Conservation (phyloP, 2,329 filamentous ascomycete species). For the Didymellaceae sp. region DNA sequence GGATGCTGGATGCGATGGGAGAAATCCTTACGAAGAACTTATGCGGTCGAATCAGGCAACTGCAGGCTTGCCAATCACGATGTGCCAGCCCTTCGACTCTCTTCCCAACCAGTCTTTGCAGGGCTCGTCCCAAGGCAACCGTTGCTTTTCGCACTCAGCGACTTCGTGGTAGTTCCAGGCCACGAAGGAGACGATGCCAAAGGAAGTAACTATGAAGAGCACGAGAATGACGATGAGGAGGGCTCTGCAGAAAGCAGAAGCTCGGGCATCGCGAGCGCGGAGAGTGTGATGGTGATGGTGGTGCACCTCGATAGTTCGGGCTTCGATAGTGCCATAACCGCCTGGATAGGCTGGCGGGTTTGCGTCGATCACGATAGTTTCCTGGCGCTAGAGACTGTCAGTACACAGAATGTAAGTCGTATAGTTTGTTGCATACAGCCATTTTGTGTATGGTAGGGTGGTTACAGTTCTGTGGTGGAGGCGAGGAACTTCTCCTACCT, state of each 20-base stretch:
- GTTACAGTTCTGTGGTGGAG: neutral
- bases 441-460: conserved; percentile 3
- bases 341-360: conserved; percentile 30
- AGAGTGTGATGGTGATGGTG: conserved; percentile 29
- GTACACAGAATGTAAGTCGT: neutral
- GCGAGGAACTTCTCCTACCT: neutral
- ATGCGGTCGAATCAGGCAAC: too few species aligned
- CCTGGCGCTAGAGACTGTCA: conserved; percentile 4
- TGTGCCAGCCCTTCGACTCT: conserved; percentile 28
- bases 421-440: conserved; percentile 3
- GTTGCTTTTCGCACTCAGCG: conserved; percentile 32
- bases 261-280: conserved; percentile 9
- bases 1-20: too few species aligned
- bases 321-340: conserved; percentile 27
- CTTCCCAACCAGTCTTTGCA: conserved; percentile 35
- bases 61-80: too few species aligned
- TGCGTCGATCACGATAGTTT: conserved; percentile 21
- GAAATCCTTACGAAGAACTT: too few species aligned
- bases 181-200: conserved; percentile 25
- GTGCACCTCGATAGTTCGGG: conserved; percentile 23
- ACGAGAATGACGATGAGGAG: conserved; percentile 21
- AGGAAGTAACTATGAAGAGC: conserved; percentile 21
- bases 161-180: conserved; percentile 36
- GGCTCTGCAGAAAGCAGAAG: conserved; percentile 23
- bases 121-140: conserved; percentile 31